Evolutionary conservation across 2,329 filamentous ascomycete species (phyloP), one percentile per base, ranked within the genome.

Genomic region (Aspergillus sclerotialis): DNA sequence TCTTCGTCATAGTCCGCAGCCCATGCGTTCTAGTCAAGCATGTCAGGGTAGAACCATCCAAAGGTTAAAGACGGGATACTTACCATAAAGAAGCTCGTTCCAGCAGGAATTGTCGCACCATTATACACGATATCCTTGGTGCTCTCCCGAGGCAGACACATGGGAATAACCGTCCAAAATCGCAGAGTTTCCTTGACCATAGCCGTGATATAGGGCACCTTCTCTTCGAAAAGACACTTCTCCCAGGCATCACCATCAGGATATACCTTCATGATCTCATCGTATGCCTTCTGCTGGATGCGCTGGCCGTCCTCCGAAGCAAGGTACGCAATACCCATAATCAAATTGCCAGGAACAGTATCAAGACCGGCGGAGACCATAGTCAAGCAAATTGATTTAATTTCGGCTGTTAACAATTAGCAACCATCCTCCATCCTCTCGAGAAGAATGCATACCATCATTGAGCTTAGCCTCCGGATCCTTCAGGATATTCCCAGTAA

Each of bases 341-440:
- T 80, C 7, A 90, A 63, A 42, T 88, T 89, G 8, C 79, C 82
- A 0, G 85, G 82, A 1, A 92, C 80, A 0, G 85, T 92, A 53
- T 92, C 85, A 11, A 90, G 73, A 12, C 85, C 85, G 0, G 83
- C 85, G 1, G 80, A 84, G 0, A 90, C 81, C 76, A 90, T 88
- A 15, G 83, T 87, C 15, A 92, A 62, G 54, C 84, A 86, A 46
- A 92, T 86, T 3, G 82, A 84, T 59, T 83, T 86, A 32, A 89
- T 71, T 57, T 89, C 85, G 9, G 76, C 81, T 83, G 35, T 52
- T 30, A 61, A 65, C 63, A 33, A 38, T 59, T 10, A 11, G 15
- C 12, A 23, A 25, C 26, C 12, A 28, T 2, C 16, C 14, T 7
- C 12, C 11, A 11, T 7, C 4, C 11, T 29, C 8, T 19, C 4